Conservation (phyloP, 1,139 yeast genomes). For the Geotrichum macrosporum region DNA sequence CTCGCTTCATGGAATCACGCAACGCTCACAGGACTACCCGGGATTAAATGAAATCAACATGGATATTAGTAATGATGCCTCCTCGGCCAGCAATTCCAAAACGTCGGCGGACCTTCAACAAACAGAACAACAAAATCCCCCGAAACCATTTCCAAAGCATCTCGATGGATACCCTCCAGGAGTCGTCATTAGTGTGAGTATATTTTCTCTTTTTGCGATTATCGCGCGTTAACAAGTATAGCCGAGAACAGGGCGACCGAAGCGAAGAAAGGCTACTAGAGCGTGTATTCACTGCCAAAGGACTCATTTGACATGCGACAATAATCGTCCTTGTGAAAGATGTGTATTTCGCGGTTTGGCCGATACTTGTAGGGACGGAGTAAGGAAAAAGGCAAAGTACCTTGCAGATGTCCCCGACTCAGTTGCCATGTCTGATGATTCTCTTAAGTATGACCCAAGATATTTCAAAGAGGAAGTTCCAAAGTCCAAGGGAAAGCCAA, state of each 20-base stretch:
- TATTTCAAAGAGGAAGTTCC: conserved; percentile 16
- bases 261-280: conserved; percentile 60
- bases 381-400: conserved; percentile 78
- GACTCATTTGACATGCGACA: conserved; percentile 87
- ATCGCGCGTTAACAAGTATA: neutral
- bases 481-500: conserved; percentile 1
- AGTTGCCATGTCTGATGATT: conserved; percentile 21
- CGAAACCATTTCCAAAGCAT: conserved; percentile 17
- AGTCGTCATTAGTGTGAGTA: conserved; percentile 26
- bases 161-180: conserved; percentile 22
- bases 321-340: conserved; percentile 70
- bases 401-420: conserved; percentile 37
- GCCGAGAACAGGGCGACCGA: conserved; percentile 29
- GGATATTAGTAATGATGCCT: conserved; percentile 3
- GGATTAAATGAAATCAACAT: no score
- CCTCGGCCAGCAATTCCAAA: conserved; percentile 4
- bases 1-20: no score
- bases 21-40: no score
- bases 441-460: conserved; percentile 27
- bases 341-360: conserved; percentile 70
- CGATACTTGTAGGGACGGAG: conserved; percentile 77
- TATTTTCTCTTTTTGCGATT: neutral
- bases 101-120: neutral
- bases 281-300: conserved; percentile 92
- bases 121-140: conserved; percentile 1